Base-by-base conservation (phyloP, 768 basidiomycete species). In the Calocera cornea region DNA sequence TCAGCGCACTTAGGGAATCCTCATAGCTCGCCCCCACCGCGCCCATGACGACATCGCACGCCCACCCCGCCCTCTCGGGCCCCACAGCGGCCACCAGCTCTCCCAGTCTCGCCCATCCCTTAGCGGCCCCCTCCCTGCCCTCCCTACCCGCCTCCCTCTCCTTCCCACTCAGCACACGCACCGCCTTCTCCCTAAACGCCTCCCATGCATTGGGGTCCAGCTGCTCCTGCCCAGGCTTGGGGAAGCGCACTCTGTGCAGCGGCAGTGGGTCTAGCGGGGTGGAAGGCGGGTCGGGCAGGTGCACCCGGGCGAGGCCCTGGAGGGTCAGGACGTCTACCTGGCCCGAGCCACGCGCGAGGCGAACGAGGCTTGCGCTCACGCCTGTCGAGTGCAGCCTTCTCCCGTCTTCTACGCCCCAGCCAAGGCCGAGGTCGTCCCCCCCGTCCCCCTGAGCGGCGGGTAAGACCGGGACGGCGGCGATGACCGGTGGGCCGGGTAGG, bases 381-480 rank as follows among this genome's bases (percentile, higher is more conserved):
- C 54, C 54, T 14, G 54, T 60, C 8, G 14, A 5, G 31, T 60
- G 54, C 54, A 60, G 54, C 54, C 31, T 60, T 10, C 54, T 27
- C 31, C 54, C 54, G 27, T 60, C 54, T 19, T 60, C 54, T 19
- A 60, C 54, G 7, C 54, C 54, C 24, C 31, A 60, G 11, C 54
- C 54, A 5, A 60, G 31, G 54, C 54, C 54, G 14, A 60, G 54
- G 54, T 31, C 54, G 31, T 29, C 14, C 24, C 27, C 54, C 7
- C 31, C 54, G 7, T 10, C 54, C 31, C 10, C 54, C 14, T 27
- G 14, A 29, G 14, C 54, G 2, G 75, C 41, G 64, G 76, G 72
- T 64, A 79, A 77, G 17, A 83, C 74, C 0, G 89, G 88, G 12
- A 88, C 79, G 7, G 84, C 88, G 1, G 87, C 89, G 64, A 91